Base-by-base conservation (phyloP, 2,329 filamentous ascomycete species). In the Neofusicoccum sp. region DNA sequence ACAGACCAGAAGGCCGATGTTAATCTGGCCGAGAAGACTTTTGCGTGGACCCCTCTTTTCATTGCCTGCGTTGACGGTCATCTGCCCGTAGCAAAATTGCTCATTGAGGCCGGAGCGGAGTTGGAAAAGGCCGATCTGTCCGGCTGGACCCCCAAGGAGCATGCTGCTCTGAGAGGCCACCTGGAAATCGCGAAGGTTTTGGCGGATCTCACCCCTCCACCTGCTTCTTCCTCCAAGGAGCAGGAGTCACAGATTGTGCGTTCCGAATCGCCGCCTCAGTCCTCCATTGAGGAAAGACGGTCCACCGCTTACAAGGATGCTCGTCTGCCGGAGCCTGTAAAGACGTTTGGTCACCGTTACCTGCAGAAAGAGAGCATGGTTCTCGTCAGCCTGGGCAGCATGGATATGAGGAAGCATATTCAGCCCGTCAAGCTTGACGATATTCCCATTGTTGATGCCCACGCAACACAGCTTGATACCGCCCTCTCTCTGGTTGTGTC, bases 311-410 rank as follows among this genome's bases (percentile, higher is more conserved):
- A 76, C 60, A 69, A 73, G 7, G 75, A 78, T 60, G 75, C 79
- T 53, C 81, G 86, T 54, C 77, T 82, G 6, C 79, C 87, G 2
- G 91, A 97, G 65, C 89, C 93, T 4, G 85, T 98, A 65, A 98
- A 98, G 76, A 90, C 91, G 1, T 99, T 98, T 74, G 95, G 95
- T 60, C 95, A 99, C 79, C 87, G 93, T 58, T 99, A 98, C 75
- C 83, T 99, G 54, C 96, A 87, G 16, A 86, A 96, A 56, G 88
- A 96, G 69, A 90, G 90, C 64, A 87, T 99, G 80, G 85, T 99
- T 3, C 81, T 98, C 51, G 93, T 99, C 68, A 97, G 91, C 69
- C 79, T 99, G 7, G 95, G 95, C 0, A 93, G 91, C 0, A 96
- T 97, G 90, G 95, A 99, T 71, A 90, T 90, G 78, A 86, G 92